A percentile compares a stretch with the other conserved stretches of the same genome.
These are phyloP conservation scores for Podila clonocystis DNA, from an alignment of 192 early-diverging fungal species.

Conservation along the genomic window DNA sequence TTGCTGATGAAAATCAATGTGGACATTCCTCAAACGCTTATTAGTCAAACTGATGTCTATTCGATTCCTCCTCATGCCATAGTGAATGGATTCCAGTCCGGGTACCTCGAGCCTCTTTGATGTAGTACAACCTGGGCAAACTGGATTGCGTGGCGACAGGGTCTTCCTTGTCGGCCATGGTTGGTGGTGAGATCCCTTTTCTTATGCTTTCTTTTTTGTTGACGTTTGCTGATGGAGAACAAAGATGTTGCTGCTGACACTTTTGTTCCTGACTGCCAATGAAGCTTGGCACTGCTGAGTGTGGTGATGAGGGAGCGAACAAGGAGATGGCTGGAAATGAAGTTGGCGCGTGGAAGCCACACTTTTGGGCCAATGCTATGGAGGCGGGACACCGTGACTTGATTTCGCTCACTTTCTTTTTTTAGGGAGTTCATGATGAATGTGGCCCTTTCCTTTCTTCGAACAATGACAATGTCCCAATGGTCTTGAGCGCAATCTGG, in stretches of 20 bases:
- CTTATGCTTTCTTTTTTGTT: background rate
- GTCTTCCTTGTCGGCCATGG: slow-evolving; percentile 30
- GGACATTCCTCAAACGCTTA: no score
- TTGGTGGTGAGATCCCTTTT: background rate
- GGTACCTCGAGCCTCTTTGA: slow-evolving; percentile 51
- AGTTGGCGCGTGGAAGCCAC: no score
- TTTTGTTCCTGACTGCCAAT: no score
- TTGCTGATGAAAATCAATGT: slow-evolving; percentile 8
- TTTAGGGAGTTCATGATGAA: no score
- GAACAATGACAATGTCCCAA: slow-evolving; percentile 7
- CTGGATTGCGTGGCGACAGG: slow-evolving; percentile 16
- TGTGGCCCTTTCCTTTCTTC: background rate
- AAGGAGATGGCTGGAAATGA: no score
- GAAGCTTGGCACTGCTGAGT: no score
- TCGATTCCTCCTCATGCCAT: background rate
- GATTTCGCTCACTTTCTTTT: no score
- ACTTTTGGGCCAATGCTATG: no score
- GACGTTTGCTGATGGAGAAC: background rate
- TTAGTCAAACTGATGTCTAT: no score
- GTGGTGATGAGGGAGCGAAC: no score
- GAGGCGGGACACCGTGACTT: no score
- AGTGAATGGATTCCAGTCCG: background rate
- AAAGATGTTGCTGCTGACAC: no score
- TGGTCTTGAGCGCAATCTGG: slow-evolving; percentile 52
- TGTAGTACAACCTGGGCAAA: slow-evolving; percentile 38